A percentile compares a stretch with the other conserved stretches of the same genome.
Evolutionary conservation across 345 rosid genomes (phyloP).

Genomic region (Geranium brycei): DNA sequence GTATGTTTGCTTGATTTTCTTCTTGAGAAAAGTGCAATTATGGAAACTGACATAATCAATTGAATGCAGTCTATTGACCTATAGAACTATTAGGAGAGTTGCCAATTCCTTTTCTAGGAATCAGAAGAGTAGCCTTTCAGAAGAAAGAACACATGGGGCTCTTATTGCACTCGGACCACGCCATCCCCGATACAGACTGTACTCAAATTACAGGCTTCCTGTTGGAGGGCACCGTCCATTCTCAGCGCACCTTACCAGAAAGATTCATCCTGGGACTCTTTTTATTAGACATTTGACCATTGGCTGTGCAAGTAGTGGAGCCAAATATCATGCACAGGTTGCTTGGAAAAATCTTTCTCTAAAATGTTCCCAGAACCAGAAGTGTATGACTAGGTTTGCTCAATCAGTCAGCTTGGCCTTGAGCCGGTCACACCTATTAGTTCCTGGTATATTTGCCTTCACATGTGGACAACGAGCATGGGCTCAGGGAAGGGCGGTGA

Average conservation of each 20-base stretch:
- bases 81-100: constrained; percentile 29
- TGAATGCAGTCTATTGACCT: constrained; percentile 45
- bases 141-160: constrained; percentile 23
- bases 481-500: constrained; percentile 37
- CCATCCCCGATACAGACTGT: constrained; percentile 25
- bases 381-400: constrained; percentile 40
- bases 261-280: constrained; percentile 10
- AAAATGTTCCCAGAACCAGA: constrained; percentile 10
- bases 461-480: constrained; percentile 45
- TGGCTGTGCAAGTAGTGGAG: constrained; percentile 24
- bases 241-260: constrained; percentile 12
- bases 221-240: constrained; percentile 19
- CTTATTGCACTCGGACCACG: constrained; percentile 27
- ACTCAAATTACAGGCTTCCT: constrained; percentile 17
- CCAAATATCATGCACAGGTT: constrained; percentile 36
- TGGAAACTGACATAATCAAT: constrained; percentile 1
- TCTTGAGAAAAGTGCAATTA: not conserved
- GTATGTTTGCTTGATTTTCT: not conserved
- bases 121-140: constrained; percentile 15
- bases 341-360: constrained; percentile 48
- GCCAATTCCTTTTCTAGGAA: constrained; percentile 18
- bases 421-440: constrained; percentile 44
- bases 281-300: constrained; percentile 30
- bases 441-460: constrained; percentile 53
- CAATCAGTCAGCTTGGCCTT: constrained; percentile 69